A percentile compares a stretch with the other conserved stretches of the same genome.
Conservation (phyloP, 164 flowering plant genomes). For the Magnolia changhungtana region DNA sequence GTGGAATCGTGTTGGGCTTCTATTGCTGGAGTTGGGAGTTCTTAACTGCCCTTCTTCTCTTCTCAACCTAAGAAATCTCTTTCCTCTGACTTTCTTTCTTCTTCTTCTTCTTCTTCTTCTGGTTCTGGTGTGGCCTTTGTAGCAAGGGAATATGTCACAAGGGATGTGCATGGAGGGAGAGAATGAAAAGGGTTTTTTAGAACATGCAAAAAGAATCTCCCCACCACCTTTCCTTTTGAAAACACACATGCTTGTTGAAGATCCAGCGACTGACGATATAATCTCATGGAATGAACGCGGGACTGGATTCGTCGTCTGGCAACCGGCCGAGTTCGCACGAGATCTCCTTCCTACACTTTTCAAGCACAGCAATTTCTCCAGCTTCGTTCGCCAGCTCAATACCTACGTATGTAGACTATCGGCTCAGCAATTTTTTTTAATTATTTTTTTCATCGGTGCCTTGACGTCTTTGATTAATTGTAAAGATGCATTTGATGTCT, state of each 20-base stretch:
- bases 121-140: neutral
- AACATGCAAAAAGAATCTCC: conserved; percentile 38
- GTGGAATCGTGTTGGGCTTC: conserved; percentile 75
- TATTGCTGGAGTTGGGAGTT: conserved; percentile 81
- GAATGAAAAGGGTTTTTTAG: conserved; percentile 32
- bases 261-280: conserved; percentile 54
- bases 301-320: conserved; percentile 72
- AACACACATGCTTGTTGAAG: conserved; percentile 67
- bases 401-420: conserved; percentile 50
- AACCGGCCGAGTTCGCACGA: conserved; percentile 73
- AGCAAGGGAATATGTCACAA: neutral
- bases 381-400: conserved; percentile 89
- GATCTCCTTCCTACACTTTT: conserved; percentile 77
- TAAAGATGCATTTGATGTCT: neutral
- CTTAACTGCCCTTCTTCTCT: conserved; percentile 74
- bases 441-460: neutral
- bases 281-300: conserved; percentile 76
- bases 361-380: conserved; percentile 90
- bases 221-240: conserved; percentile 68
- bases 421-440: too few relatives aligned
- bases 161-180: conserved; percentile 4
- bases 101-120: conserved; percentile 11
- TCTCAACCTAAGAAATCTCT: conserved; percentile 26
- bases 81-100: conserved; percentile 5
- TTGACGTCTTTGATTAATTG: neutral